A percentile compares a stretch with the other conserved stretches of the same genome.
Evolutionary conservation across 169 alveolate species (phyloP).

Genomic region (Cryptosporidium andersoni): DNA sequence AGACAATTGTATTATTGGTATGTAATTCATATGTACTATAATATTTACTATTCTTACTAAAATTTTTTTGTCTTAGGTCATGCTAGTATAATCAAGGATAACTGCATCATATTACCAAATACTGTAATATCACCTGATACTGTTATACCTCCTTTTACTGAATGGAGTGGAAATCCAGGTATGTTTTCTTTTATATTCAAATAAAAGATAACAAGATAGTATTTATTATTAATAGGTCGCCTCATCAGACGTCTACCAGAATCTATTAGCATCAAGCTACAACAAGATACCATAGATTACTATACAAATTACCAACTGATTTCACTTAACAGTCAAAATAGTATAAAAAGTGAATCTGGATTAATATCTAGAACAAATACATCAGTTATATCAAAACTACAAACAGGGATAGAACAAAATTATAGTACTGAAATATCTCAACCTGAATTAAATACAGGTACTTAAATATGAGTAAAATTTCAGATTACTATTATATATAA

Average conservation of each 20-base stretch:
- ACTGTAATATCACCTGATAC: conserved; percentile 84
- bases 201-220: no score
- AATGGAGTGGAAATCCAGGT: conserved; percentile 88
- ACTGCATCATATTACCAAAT: conserved; percentile 79
- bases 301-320: conserved; percentile 73
- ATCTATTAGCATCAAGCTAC: conserved; percentile 70
- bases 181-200: background rate
- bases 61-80: conserved; percentile 58
- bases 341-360: conserved; percentile 1
- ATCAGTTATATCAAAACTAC: conserved; percentile 8
- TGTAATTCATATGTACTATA: background rate
- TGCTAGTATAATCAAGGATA: conserved; percentile 80
- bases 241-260: conserved; percentile 81
- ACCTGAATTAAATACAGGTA: background rate
- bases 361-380: conserved; percentile 28
- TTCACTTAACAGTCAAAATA: conserved; percentile 9
- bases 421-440: background rate
- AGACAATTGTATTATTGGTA: conserved; percentile 79
- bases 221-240: no score
- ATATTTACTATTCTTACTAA: background rate
- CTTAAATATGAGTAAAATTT: no score
- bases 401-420: conserved; percentile 19
- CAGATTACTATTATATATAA: no score
- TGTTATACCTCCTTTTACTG: conserved; percentile 83
- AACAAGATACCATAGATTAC: conserved; percentile 62